Base-by-base conservation (phyloP, 2,329 filamentous ascomycete genomes). In the Incumbomyces delicatus region DNA sequence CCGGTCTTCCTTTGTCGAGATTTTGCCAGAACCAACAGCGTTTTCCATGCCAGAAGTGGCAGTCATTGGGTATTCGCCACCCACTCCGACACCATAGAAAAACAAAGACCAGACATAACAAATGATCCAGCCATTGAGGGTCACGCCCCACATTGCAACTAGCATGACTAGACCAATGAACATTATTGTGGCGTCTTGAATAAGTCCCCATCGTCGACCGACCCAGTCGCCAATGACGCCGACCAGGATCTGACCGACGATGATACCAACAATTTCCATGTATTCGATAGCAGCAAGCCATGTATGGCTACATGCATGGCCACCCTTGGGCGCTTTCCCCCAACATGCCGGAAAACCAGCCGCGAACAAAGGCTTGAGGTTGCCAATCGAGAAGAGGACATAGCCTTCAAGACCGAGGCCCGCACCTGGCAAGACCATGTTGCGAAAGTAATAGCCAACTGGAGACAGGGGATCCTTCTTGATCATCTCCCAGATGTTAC, bases 81-180 rank as follows among this genome's bases (percentile, higher is more conserved):
- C 64, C 44, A 78, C 74, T 59, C 74, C 74, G 41, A 82, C 75
- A 60, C 83, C 80, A 66, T 92, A 92, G 72, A 96, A 86, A 74
- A 95, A 95, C 32, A 96, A 77, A 33, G 87, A 87, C 85, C 86
- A 94, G 51, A 84, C 85, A 64, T 96, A 96, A 75, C 88, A 95
- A 61, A 95, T 94, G 48, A 96, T 85, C 90, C 90, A 96, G 58
- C 89, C 89, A 61, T 96, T 82, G 42, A 94, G 75, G 31, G 78
- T 87, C 29, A 84, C 68, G 52, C 89, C 90, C 90, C 90, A 96
- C 18, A 85, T 84, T 50, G 87, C 86, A 41, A 86, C 94, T 48
- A 96, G 76, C 85, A 95, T 92, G 59, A 95, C 60, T 16, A 96
- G 75, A 71, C 90, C 90, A 57, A 95, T 59, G 57, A 95, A 87